Percentiles rank a stretch among this genome's conserved stretches.
Evolutionary conservation across 2,329 filamentous ascomycete genomes (phyloP).

Genomic region (Xylaria polymorpha): DNA sequence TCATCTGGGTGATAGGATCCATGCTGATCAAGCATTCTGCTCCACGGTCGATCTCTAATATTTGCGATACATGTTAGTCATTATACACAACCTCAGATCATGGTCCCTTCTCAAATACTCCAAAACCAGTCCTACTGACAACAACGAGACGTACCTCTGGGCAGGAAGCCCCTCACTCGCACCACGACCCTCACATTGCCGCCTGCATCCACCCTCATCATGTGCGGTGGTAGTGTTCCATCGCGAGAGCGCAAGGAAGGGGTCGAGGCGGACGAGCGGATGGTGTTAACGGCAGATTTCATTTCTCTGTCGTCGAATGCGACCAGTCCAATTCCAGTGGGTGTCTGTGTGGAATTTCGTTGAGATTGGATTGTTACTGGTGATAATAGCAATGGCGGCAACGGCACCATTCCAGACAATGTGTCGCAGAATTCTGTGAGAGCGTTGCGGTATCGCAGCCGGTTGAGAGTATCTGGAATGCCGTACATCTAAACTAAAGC

Average conservation of each 20-base stretch:
- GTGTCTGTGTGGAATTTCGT: slow-evolving; percentile 48
- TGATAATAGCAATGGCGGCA: slow-evolving; percentile 59
- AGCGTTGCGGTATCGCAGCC: slow-evolving; percentile 43
- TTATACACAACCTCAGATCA: neutral
- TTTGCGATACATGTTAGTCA: slow-evolving; percentile 20
- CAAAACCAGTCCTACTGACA: neutral
- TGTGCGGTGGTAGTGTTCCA: slow-evolving; percentile 68
- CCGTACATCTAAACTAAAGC: slow-evolving; percentile 37
- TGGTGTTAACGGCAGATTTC: slow-evolving; percentile 38
- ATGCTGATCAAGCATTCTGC: slow-evolving; percentile 90
- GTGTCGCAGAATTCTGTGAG: slow-evolving; percentile 42
- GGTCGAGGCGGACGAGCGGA: slow-evolving; percentile 78
- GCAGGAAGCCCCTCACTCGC: slow-evolving; percentile 81
- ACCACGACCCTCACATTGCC: slow-evolving; percentile 88
- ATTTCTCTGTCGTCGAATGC: slow-evolving; percentile 28
- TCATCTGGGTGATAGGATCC: slow-evolving; percentile 88
- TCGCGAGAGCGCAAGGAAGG: slow-evolving; percentile 81
- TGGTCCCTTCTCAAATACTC: neutral
- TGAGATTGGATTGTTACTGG: neutral
- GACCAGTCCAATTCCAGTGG: slow-evolving; percentile 31
- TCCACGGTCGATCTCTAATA: slow-evolving; percentile 79
- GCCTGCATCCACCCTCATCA: slow-evolving; percentile 68
- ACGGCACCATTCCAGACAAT: slow-evolving; percentile 52
- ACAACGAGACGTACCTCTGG: slow-evolving; percentile 69
- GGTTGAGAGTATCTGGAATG: slow-evolving; percentile 42